Evolutionary conservation across 169 alveolate genomes (phyloP).

Genomic region (Plasmodium gallinaceum): DNA sequence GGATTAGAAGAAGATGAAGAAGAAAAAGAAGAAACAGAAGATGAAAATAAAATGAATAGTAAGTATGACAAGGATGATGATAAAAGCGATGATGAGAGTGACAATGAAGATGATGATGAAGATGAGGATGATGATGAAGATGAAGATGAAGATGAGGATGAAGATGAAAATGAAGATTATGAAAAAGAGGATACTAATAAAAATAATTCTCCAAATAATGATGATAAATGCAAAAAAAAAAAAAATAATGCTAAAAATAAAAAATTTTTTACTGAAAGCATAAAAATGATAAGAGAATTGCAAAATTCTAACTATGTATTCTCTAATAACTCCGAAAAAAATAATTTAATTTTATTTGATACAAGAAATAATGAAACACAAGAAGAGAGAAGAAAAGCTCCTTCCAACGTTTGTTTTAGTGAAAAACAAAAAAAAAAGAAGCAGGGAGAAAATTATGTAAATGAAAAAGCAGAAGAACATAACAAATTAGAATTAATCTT

Average conservation of each 20-base stretch:
- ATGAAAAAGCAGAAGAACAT: constrained; percentile 47
- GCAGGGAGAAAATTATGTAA: constrained; percentile 27
- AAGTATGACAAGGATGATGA: constrained; percentile 31
- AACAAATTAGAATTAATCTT: constrained; percentile 37
- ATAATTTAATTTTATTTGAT: constrained; percentile 71
- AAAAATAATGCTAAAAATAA: constrained; percentile 28
- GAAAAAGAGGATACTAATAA: not conserved
- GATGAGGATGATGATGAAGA: not conserved
- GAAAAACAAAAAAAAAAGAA: constrained; percentile 60
- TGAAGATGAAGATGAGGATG: not conserved
- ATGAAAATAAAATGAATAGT: constrained; percentile 30
- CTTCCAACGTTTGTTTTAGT: constrained; percentile 42
- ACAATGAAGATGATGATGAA: constrained; percentile 48
- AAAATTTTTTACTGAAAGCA: constrained; percentile 84
- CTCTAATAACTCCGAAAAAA: constrained; percentile 72
- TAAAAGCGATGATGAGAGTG: constrained; percentile 71
- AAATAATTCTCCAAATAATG: constrained; percentile 14
- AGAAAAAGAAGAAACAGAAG: constrained; percentile 50
- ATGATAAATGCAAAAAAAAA: not conserved
- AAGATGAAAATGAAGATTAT: constrained; percentile 54
- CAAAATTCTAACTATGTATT: constrained; percentile 79
- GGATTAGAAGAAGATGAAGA: constrained; percentile 36
- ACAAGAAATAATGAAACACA: constrained; percentile 60
- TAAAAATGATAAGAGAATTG: constrained; percentile 91
- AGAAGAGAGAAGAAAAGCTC: constrained; percentile 75